A percentile compares a stretch with the other conserved stretches of the same genome.
phyloP scores from a whole-genome alignment of 2,329 filamentous ascomycete species.

The Botryotinia convoluta region DNA sequence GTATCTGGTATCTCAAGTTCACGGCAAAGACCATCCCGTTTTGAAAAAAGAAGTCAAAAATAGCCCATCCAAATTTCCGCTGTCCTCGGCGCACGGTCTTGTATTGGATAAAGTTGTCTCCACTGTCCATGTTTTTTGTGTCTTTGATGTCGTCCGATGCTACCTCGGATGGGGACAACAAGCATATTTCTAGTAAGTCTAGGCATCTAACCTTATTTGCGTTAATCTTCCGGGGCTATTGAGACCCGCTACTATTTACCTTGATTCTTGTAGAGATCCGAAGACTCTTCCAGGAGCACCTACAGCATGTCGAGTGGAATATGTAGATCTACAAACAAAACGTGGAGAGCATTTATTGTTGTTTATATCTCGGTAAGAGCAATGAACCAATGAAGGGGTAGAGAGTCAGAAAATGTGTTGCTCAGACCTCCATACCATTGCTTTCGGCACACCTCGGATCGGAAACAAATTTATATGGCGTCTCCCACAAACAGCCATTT shows the following conservation, averaged over 20 bases:
- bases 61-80: not conserved
- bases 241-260: not conserved
- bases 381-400: not conserved
- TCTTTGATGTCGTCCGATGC: slow-evolving; percentile 1
- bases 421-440: not conserved
- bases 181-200: not conserved
- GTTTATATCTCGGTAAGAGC: not conserved
- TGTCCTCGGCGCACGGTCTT: not conserved
- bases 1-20: not conserved
- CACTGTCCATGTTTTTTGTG: not conserved
- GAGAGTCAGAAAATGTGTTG: not conserved
- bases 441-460: not conserved
- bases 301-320: not conserved
- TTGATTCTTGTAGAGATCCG: not conserved
- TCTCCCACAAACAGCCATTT: not conserved
- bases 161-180: not conserved
- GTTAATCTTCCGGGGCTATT: not conserved
- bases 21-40: not conserved
- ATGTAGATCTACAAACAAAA: not conserved
- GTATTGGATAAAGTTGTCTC: slow-evolving; percentile 9
- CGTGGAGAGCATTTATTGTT: not conserved
- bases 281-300: not conserved
- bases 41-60: not conserved
- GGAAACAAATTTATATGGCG: not conserved
- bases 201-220: not conserved